Evolutionary conservation across 805 yeast genomes (phyloP).

Genomic region (Schizosaccharomyces lindneri): DNA sequence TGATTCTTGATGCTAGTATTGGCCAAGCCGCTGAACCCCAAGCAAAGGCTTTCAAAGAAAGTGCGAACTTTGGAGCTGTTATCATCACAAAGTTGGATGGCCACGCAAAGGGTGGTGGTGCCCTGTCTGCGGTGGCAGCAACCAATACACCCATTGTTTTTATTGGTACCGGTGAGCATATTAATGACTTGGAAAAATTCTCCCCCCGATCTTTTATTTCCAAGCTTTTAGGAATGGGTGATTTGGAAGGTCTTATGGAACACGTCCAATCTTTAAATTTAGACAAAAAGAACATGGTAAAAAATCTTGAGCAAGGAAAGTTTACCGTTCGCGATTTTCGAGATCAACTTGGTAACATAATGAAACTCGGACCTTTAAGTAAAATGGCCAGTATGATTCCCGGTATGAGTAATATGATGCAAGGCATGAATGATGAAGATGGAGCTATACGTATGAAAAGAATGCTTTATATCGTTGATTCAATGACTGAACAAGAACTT

Average conservation of each 20-base stretch:
- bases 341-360: constrained; percentile 78
- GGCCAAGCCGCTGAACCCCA: constrained; percentile 97
- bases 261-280: constrained; percentile 72
- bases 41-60: constrained; percentile 79
- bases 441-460: constrained; percentile 59
- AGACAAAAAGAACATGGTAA: constrained; percentile 63
- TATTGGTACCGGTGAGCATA: constrained; percentile 96
- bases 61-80: constrained; percentile 82
- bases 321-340: constrained; percentile 79
- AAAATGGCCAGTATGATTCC: constrained; percentile 92
- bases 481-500: constrained; percentile 73
- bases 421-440: constrained; percentile 54
- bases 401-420: constrained; percentile 62
- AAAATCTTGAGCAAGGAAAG: constrained; percentile 82
- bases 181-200: constrained; percentile 73
- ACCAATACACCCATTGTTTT: constrained; percentile 85
- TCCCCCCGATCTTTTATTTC: constrained; percentile 75
- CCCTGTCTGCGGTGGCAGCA: constrained; percentile 96
- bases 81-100: constrained; percentile 93
- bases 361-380: constrained; percentile 86
- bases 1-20: constrained; percentile 92
- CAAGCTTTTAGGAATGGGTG: constrained; percentile 87
- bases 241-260: constrained; percentile 77
- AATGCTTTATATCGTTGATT: constrained; percentile 80
- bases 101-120: constrained; percentile 98